These are phyloP conservation scores for Gloeopeniophorella convolvens DNA, from an alignment of 768 basidiomycete species.

Conservation along the genomic window DNA sequence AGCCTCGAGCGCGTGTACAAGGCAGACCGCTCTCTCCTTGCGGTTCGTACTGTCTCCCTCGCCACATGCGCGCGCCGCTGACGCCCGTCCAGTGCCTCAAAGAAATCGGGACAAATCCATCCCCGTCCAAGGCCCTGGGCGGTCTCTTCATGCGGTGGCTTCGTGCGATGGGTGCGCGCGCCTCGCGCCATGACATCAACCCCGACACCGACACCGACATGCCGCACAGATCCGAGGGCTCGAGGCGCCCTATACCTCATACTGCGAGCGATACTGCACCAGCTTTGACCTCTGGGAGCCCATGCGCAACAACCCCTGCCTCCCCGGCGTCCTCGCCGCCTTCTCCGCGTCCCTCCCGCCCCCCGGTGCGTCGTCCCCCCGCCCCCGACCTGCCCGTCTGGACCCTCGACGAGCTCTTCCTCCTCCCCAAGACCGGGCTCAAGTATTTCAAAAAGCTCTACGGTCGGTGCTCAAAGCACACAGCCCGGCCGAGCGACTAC, in stretches of 20 bases:
- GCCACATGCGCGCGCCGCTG: constrained; percentile 17
- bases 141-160: constrained; percentile 90
- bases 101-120: constrained; percentile 89
- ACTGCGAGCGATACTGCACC: constrained; percentile 58
- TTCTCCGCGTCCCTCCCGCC: too few relatives aligned
- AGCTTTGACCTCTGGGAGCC: constrained; percentile 84
- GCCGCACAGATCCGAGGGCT: constrained; percentile 89
- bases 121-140: constrained; percentile 89
- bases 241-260: constrained; percentile 76
- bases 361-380: constrained; percentile 29
- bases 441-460: constrained; percentile 92
- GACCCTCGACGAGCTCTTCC: too few relatives aligned
- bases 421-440: too few relatives aligned
- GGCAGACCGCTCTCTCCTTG: constrained; percentile 73
- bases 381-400: constrained; percentile 43
- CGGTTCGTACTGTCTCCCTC: constrained; percentile 47
- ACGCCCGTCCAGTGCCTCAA: constrained; percentile 64
- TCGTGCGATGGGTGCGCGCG: constrained; percentile 88
- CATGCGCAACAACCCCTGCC: constrained; percentile 65
- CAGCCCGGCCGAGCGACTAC: constrained; percentile 81
- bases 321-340: constrained; percentile 55
- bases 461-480: constrained; percentile 74
- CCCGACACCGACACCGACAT: too few relatives aligned
- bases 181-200: constrained; percentile 11
- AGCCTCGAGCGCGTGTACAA: constrained; percentile 88